Base-by-base conservation (phyloP, 192 early-diverging fungal species). In the Helicostylum pulchrum region DNA sequence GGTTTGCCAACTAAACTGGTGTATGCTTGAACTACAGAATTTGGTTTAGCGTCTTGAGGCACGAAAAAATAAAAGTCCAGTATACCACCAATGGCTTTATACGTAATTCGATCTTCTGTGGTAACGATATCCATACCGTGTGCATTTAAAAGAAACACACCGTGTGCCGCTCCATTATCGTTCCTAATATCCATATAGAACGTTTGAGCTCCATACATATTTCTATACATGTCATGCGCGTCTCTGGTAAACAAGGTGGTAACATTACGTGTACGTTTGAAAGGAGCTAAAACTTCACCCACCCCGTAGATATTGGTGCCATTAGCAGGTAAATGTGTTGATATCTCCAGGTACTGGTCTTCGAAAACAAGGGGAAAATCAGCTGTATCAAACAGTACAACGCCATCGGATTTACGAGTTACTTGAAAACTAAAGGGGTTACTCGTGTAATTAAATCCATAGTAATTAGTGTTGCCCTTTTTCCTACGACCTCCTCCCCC, bases 121-220 rank as follows among this genome's bases (percentile, higher is more conserved):
- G 62, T 64, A 36, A 67, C 45, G 42, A 90, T 74, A 67, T 90
- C 88, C 86, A 90, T 87, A 12, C 86, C 88, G 42, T 90, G 82
- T 14, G 78, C 77, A 59, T 80, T 86, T 56, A 83, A 66, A 53
- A 90, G 52, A 32, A 86, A 86, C 0, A 58, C 69, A 32, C 79
- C 81, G n/a, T 84, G 83, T 42, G 80, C 74, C 31, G 61, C 51
- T 5, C 79, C 80, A 10, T 39, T 10, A 39, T 26, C 26, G 0
- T 79, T 57, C 15, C 84, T 77, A 46, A 87, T 71, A 73, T 90
- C 88, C 36, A 85, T 73, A 64, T 88, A 83, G 52, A 83, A 76
- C 0, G 87, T 76, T 36, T 90, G 88, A 21, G 78, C 71, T 15
- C 88, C 88, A 46, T 90, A 90, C 20, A 80, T 63, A 47, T 88